Percentiles rank a stretch among this genome's conserved stretches.
phyloP scores from a whole-genome alignment of 2,329 filamentous ascomycete genomes.

The Neonectria sp. region DNA sequence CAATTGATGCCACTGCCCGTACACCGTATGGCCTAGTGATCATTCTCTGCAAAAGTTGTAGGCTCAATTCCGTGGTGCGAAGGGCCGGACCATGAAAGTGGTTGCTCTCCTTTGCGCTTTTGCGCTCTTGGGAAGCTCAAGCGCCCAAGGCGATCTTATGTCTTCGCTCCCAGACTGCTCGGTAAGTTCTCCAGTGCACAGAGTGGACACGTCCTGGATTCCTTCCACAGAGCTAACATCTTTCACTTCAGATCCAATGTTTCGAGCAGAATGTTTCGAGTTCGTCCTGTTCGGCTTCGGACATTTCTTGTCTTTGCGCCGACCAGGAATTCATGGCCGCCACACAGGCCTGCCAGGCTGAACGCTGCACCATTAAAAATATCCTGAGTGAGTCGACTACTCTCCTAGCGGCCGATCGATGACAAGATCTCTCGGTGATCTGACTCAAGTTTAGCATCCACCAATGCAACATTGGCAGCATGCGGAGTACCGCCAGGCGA shows the following conservation, averaged over 20 bases:
- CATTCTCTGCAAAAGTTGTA: neutral
- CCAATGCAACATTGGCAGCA: constrained; percentile 11
- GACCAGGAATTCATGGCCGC: neutral
- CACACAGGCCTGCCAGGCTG: constrained; percentile 3
- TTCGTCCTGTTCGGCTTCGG: neutral
- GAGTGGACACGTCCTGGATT: neutral
- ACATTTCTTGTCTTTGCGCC: neutral
- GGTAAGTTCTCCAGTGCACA: neutral
- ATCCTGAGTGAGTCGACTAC: neutral
- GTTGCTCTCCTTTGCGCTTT: neutral
- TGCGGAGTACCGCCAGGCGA: constrained; percentile 6
- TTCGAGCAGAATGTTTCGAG: neutral
- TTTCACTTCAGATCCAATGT: neutral
- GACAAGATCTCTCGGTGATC: neutral
- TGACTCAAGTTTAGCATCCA: constrained; percentile 7
- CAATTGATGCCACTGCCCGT: neutral
- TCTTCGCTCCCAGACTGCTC: constrained; percentile 3
- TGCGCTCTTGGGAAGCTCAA: neutral
- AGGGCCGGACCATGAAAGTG: neutral
- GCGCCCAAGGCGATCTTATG: neutral
- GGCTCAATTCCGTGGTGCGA: no score
- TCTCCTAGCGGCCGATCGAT: neutral
- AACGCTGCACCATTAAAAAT: constrained; percentile 10
- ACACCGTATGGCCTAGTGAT: neutral
- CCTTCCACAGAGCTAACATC: neutral